phyloP scores from a whole-genome alignment of 139 green algal genomes.

The Coelastrella sp. region DNA sequence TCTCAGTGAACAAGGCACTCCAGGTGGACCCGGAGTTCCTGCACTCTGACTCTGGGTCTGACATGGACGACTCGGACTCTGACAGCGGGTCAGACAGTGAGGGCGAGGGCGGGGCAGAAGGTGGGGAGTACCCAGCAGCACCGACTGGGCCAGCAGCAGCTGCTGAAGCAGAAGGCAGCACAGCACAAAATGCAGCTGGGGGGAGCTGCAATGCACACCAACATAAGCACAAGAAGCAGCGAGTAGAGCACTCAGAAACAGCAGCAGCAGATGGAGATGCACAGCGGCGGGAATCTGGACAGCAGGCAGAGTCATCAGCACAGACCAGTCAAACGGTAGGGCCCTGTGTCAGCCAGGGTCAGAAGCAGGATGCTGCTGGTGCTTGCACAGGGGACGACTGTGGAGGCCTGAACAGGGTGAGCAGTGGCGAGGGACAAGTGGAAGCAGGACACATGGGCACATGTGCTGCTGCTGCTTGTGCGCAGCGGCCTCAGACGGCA shows the following conservation, averaged over 20 bases:
- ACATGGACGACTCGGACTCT: constrained; percentile 26
- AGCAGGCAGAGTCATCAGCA: constrained; percentile 20
- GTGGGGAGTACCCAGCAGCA: not conserved
- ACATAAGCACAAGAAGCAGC: constrained; percentile 31
- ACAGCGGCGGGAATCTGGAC: not conserved
- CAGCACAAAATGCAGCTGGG: not conserved
- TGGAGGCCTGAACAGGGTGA: not conserved
- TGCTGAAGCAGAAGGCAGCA: constrained; percentile 24
- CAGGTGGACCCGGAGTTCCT: constrained; percentile 83
- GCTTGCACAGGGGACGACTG: not conserved
- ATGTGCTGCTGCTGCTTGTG: not conserved
- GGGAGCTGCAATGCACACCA: not conserved
- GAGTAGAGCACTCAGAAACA: constrained; percentile 12
- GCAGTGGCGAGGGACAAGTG: not conserved
- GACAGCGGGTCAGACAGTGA: not conserved
- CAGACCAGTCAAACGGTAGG: not conserved
- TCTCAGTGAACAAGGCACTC: constrained; percentile 74
- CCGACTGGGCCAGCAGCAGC: constrained; percentile 4
- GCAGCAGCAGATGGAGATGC: constrained; percentile 20
- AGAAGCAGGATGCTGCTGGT: not conserved
- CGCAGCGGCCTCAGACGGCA: not conserved
- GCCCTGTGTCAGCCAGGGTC: constrained; percentile 8
- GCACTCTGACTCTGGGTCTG: constrained; percentile 63
- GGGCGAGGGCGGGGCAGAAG: not conserved
- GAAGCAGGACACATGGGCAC: not conserved